Percentiles rank a stretch among this genome's conserved stretches.
phyloP scores from a whole-genome alignment of 106 monocot genomes.

The Alisma plantagoaquatica region DNA sequence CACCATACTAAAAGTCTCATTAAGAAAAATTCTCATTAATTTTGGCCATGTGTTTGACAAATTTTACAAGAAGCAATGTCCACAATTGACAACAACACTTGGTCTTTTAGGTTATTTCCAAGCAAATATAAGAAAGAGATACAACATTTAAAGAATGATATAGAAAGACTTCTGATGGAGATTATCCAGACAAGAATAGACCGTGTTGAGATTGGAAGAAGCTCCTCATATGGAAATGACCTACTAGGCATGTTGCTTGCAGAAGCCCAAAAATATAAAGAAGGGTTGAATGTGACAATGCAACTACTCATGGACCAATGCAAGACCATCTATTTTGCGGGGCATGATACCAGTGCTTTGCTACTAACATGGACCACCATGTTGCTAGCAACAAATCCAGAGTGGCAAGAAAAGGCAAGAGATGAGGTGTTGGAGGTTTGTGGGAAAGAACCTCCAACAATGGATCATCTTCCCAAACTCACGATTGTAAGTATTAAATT shows the following conservation, averaged over 20 bases:
- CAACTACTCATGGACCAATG: conserved; percentile 83
- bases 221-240: conserved; percentile 49
- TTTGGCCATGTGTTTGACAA: too few species aligned
- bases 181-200: conserved; percentile 62
- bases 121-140: conserved; percentile 79
- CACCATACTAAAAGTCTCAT: too few species aligned
- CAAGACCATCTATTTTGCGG: conserved; percentile 97
- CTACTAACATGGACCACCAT: conserved; percentile 89
- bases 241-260: conserved; percentile 61
- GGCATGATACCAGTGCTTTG: conserved; percentile 81
- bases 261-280: conserved; percentile 40
- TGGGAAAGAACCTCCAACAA: conserved; percentile 14
- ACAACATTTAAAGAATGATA: conserved; percentile 43
- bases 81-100: too few species aligned
- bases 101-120: conserved; percentile 55
- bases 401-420: conserved; percentile 84
- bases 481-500: conserved; percentile 58
- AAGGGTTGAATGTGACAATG: conserved; percentile 30
- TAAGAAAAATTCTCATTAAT: too few species aligned
- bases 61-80: too few species aligned
- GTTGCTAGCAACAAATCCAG: conserved; percentile 80
- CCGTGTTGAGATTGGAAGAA: conserved; percentile 47
- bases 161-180: conserved; percentile 61
- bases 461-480: conserved; percentile 72
- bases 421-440: conserved; percentile 50